Percentiles rank a stretch among this genome's conserved stretches.
phyloP scores from a whole-genome alignment of 768 basidiomycete species.

The Coprinopsis cinerea region DNA sequence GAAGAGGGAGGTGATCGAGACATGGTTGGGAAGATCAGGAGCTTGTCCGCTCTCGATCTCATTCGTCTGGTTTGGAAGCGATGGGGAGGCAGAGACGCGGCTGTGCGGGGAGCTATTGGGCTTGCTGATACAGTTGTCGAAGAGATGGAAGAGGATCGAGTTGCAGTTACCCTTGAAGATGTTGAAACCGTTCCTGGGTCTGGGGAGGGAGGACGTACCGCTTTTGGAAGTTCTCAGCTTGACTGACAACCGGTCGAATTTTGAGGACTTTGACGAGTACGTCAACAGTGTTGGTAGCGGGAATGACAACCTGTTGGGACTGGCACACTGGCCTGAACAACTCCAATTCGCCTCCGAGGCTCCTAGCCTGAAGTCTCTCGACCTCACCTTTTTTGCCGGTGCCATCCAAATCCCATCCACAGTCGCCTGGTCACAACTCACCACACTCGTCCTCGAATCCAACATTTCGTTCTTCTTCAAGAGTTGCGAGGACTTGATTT shows the following conservation, averaged over 20 bases:
- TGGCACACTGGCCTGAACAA: conserved; percentile 18
- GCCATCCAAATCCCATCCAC: conserved; percentile 20
- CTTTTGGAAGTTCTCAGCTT: conserved; percentile 19
- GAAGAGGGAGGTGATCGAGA: conserved; percentile 1
- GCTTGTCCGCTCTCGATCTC: conserved; percentile 12
- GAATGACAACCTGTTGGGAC: background rate
- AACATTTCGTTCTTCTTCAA: conserved; percentile 24
- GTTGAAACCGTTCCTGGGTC: conserved; percentile 13
- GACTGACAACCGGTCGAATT: conserved; percentile 21
- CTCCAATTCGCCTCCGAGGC: conserved; percentile 19
- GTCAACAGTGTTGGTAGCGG: background rate
- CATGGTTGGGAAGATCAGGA: conserved; percentile 5
- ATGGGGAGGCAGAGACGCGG: conserved; percentile 1
- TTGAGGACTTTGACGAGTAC: background rate
- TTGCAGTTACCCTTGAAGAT: conserved; percentile 4
- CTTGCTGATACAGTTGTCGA: conserved; percentile 1
- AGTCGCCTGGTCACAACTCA: conserved; percentile 21
- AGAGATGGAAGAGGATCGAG: conserved; percentile 1
- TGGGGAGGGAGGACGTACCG: conserved; percentile 20
- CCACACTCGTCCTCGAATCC: conserved; percentile 23
- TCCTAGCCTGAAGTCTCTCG: conserved; percentile 16
- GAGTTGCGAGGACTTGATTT: conserved; percentile 20
- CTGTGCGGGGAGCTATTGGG: background rate
- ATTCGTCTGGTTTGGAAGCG: conserved; percentile 5
- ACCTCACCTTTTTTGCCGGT: conserved; percentile 23